Evolutionary conservation across 139 green algal species (phyloP).

Genomic region (Chlorella sp.): DNA sequence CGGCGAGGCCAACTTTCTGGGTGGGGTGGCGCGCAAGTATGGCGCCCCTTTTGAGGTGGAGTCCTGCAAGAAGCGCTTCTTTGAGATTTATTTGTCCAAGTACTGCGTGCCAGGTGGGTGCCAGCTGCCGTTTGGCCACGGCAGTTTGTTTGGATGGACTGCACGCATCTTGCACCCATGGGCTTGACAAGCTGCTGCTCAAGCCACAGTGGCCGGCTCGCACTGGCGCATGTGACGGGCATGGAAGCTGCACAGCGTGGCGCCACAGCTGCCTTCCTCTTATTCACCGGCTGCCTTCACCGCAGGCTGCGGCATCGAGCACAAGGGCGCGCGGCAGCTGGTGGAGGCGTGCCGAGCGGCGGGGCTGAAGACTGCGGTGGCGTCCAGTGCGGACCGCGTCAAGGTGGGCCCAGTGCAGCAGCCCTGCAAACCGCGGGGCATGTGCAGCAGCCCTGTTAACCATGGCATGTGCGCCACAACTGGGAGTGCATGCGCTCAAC

Average conservation of each 20-base stretch:
- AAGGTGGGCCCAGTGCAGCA: conserved; percentile 65
- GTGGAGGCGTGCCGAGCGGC: conserved; percentile 62
- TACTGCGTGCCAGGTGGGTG: conserved; percentile 11
- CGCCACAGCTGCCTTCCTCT: too few species aligned
- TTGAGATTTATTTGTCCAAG: conserved; percentile 71
- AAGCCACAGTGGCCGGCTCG: too few species aligned
- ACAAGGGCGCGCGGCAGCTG: conserved; percentile 63
- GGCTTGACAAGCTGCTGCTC: too few species aligned
- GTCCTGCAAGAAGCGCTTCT: conserved; percentile 69
- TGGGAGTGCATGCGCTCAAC: too few species aligned
- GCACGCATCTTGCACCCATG: too few species aligned
- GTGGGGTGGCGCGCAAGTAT: conserved; percentile 47
- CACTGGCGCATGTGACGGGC: too few species aligned
- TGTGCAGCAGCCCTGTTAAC: too few species aligned
- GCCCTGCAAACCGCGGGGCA: too few species aligned
- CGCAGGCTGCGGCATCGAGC: conserved; percentile 53
- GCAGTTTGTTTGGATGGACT: too few species aligned
- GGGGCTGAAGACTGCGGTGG: conserved; percentile 71
- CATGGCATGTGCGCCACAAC: too few species aligned
- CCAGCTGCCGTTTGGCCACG: too few species aligned
- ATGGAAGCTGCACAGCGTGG: too few species aligned
- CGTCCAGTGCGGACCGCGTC: conserved; percentile 76
- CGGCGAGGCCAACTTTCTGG: conserved; percentile 72
- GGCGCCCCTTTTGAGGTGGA: conserved; percentile 50
- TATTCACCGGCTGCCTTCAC: neutral